phyloP scores from a whole-genome alignment of 2,329 filamentous ascomycete species.

The Calonectria pauciramosa region DNA sequence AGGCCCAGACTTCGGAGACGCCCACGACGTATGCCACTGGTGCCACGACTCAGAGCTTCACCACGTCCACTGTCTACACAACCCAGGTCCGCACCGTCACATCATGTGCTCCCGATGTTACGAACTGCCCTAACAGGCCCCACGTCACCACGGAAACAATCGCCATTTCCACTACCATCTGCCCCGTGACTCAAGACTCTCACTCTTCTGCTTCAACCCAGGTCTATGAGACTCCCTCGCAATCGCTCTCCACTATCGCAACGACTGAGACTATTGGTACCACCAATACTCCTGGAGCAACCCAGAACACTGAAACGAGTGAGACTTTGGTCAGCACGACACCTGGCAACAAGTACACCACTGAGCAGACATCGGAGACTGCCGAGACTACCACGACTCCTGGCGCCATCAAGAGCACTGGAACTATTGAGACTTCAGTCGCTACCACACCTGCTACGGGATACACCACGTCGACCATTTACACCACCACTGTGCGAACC shows the following conservation, averaged over 20 bases:
- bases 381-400: not conserved
- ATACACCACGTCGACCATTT: not conserved
- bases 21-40: constrained; percentile 3
- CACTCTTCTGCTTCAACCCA: not conserved
- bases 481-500: not conserved
- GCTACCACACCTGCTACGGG: not conserved
- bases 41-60: constrained; percentile 28
- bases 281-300: not conserved
- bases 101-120: constrained; percentile 47
- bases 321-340: not conserved
- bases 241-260: not conserved
- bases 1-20: not conserved
- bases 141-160: constrained; percentile 47
- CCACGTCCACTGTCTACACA: constrained; percentile 51
- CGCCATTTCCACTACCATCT: constrained; percentile 51
- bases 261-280: not conserved
- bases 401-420: not conserved
- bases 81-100: constrained; percentile 48
- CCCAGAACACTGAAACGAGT: not conserved
- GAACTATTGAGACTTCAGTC: not conserved
- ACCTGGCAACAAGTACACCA: not conserved
- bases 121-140: constrained; percentile 45
- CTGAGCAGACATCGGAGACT: not conserved
- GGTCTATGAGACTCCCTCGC: not conserved
- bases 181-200: constrained; percentile 8